Evolutionary conservation across 2,329 filamentous ascomycete genomes (phyloP).

Genomic region (Diaporthe vaccinii): DNA sequence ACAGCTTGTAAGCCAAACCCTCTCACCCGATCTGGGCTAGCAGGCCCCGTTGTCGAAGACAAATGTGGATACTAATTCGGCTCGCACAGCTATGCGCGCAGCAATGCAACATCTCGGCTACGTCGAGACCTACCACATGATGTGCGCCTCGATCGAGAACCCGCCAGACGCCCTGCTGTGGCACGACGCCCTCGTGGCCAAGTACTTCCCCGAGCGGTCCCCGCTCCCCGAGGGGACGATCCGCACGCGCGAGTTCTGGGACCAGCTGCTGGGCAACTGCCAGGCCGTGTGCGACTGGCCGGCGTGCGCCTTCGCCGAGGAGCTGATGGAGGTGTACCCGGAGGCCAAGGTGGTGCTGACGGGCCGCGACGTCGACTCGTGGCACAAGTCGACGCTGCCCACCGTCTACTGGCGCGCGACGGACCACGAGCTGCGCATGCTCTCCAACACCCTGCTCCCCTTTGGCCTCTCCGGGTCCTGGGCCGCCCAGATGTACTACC

Average conservation of each 20-base stretch:
- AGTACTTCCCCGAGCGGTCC: conserved; percentile 67
- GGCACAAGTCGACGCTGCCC: conserved; percentile 73
- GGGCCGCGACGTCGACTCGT: conserved; percentile 75
- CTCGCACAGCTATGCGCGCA: conserved; percentile 67
- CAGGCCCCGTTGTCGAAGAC: neutral
- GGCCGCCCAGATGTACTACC: conserved; percentile 77
- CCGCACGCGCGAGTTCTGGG: conserved; percentile 74
- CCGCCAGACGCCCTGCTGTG: conserved; percentile 77
- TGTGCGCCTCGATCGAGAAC: conserved; percentile 78
- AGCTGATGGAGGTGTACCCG: conserved; percentile 79
- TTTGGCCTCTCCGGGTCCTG: conserved; percentile 70
- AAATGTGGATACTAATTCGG: conserved; percentile 3
- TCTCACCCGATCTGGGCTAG: neutral
- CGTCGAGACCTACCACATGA: conserved; percentile 80
- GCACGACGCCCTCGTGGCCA: conserved; percentile 74
- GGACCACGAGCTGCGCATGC: conserved; percentile 66
- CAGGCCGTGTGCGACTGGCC: conserved; percentile 80
- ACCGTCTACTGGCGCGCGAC: conserved; percentile 77
- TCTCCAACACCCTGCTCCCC: conserved; percentile 46
- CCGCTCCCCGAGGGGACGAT: conserved; percentile 55
- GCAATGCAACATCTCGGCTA: conserved; percentile 77
- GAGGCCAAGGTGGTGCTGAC: conserved; percentile 80
- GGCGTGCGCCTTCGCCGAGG: conserved; percentile 75
- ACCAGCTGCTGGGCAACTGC: conserved; percentile 75
- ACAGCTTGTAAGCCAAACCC: conserved; percentile 71